Evolutionary conservation across 768 basidiomycete genomes (phyloP), one percentile per base, ranked within the genome.

Genomic region (Pleurotus eryngii): DNA sequence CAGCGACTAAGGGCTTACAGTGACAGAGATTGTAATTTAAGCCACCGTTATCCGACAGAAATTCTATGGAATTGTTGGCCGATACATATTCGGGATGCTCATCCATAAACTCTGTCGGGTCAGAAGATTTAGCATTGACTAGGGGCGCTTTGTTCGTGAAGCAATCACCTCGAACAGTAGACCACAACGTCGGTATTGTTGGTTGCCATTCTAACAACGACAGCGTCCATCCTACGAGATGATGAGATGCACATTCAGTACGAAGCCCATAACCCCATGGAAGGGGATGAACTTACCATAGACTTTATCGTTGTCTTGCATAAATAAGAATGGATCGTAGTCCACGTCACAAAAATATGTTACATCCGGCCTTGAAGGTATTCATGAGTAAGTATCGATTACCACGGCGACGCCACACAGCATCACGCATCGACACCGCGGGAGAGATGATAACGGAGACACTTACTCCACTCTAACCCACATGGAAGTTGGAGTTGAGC

Each of bases 131-230:
- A 35, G 55, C 17, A 17, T 12, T 5, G 45, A n/a, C 7, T 14
- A 4, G 14, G 6, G 20, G 46, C 22, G 46, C 22, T 18, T 22
- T 37, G 17, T 12, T 35, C 40, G 35, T 39, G 20, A 37, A 4
- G 67, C 68, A 8, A 35, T 35, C 38, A 84, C 89, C 83, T 75
- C 82, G 84, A 20, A 87, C 85, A 5, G 81, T 75, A 6, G 76
- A 68, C 92, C 92, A 95, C 0, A 95, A 73, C 0, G 90, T 87
- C 3, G 85, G 81, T 42, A 95, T 90, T 1, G 92, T 95, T 49
- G 82, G 80, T 43, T 81, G 80, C 64, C 84, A 91, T 67, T 95
- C 92, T 60, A 82, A 85, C 51, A 92, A 76, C 0, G 86, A 81
- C 17, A 93, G 81, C 0, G 88, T 90, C 72, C 91, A 95, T 1